Evolutionary conservation across 2,329 filamentous ascomycete genomes (phyloP), one percentile per base, ranked within the genome.

Genomic region (Sphaerulina vaccinii): DNA sequence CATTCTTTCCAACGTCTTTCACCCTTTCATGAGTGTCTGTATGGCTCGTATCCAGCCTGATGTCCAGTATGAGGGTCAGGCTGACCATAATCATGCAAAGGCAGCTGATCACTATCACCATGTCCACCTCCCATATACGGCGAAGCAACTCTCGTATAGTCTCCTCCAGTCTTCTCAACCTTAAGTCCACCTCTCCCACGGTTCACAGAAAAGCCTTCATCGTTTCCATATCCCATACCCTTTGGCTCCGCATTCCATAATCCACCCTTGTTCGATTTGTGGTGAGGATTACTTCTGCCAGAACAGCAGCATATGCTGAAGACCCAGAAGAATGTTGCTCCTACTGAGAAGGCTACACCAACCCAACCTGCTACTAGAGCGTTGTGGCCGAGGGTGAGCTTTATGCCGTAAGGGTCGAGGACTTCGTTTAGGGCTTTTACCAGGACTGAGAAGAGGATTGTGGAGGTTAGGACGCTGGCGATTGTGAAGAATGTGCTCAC

Each of bases 261-360:
- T n/a, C 66, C 64, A 45, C 65, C 64, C 36, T 67, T 65, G 55
- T 75, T 73, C 47, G 67, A 68, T 55, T 68, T 60, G 58, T 73
- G 73, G 65, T 73, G 68, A 47, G 75, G 75, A 22, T 75, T 73
- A 49, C 73, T 77, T 62, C 79, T 77, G 40, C 89, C 88, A 62
- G 81, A 84, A 79, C 91, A 96, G 83, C 91, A 97, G 85, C 92
- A 97, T 65, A 87, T 81, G 71, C 85, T 89, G 70, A 95, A 83
- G 66, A 91, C 75, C 92, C 93, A 97, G 85, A 97, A 96, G 68
- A 96, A 73, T 58, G 82, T 83, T 6, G 87, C 86, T 36, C 71
- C 88, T 27, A 93, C 68, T 56, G 86, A 85, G 68, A 95, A 90
- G 22, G 82, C 87, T 33, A 86, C 85, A 37, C 85, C 85, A 54